These are phyloP conservation scores for Endocalyx cinctus DNA, from an alignment of 2,329 filamentous ascomycete species.

Conservation along the genomic window DNA sequence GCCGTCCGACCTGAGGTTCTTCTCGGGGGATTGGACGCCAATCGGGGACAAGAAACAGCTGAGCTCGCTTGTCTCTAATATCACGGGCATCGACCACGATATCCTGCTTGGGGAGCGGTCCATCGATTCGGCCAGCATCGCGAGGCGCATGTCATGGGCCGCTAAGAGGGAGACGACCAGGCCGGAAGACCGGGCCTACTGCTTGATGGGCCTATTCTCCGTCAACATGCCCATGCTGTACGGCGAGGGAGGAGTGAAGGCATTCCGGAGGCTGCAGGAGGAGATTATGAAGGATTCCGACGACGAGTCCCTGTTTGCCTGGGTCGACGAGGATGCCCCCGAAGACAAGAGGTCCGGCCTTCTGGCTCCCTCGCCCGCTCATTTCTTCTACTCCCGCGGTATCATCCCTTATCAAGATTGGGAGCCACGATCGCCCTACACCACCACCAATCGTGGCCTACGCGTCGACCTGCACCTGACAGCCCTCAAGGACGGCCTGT, in stretches of 20 bases:
- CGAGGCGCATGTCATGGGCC: conserved; percentile 9
- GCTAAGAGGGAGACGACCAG: conserved; percentile 8
- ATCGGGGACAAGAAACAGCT: conserved; percentile 8
- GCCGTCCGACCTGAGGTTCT: conserved; percentile 5
- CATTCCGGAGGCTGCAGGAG: conserved; percentile 10
- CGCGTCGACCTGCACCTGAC: conserved; percentile 20
- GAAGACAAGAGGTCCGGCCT: conserved; percentile 23
- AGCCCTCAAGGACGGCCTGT: conserved; percentile 12
- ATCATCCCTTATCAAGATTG: conserved; percentile 27
- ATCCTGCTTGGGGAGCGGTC: conserved; percentile 4
- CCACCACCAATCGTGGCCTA: conserved; percentile 23
- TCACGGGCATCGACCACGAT: conserved; percentile 7
- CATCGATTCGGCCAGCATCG: conserved; percentile 6
- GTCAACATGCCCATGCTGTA: conserved; percentile 13
- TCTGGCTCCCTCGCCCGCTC: conserved; percentile 43
- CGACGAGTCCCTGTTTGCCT: conserved; percentile 11
- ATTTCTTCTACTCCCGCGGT: conserved; percentile 33
- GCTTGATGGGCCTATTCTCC: conserved; percentile 10
- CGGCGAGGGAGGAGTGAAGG: conserved; percentile 11
- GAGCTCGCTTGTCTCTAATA: conserved; percentile 4
- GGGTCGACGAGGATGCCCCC: conserved; percentile 5
- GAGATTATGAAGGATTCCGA: conserved; percentile 11
- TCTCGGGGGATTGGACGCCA: conserved; percentile 11
- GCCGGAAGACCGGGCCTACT: conserved; percentile 9
- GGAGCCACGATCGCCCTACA: conserved; percentile 21